Evolutionary conservation across 768 basidiomycete species (phyloP), one percentile per base, ranked within the genome.

Genomic region (Bullera alba): DNA sequence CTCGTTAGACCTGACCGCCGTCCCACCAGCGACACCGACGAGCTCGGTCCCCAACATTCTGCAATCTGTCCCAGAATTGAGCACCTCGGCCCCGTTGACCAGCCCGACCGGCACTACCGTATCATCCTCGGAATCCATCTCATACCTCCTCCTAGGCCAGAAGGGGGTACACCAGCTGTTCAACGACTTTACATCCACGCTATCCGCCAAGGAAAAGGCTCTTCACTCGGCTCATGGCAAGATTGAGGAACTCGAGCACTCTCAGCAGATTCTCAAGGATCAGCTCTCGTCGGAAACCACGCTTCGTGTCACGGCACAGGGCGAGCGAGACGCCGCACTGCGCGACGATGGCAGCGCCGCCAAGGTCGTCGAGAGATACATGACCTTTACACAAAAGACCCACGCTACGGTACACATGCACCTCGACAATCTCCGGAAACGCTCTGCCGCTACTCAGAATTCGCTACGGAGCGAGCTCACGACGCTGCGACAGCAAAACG

Each of bases 361-460:
- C 6, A 63, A 54, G 14, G 71, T 74, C 19, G 70, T 74, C n/a
- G 73, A 73, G 59, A 29, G 73, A 25, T 74, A 74, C 50, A 74
- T 74, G 73, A 65, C 66, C 0, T 74, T 73, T 50, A 69, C 73
- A 10, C 73, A 74, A 51, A 71, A 71, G 50, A 70, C 70, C 7
- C 67, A 71, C 26, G 58, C 63, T 15, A 64, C 65, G 4, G 50
- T 72, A 2, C 70, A 74, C 46, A 35, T 58, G 16, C 66, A 67
- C 28, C 58, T 74, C 23, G 58, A 68, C 19, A 60, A 66, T 21
- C 63, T 72, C 4, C 63, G 67, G 3, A 50, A 42, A 0, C 51
- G 73, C n/a, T 60, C 65, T 3, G 51, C 54, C 6, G 65, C 69
- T 0, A 73, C 71, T 0, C 57, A 67, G 14, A 36, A 57, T 0